Evolutionary conservation across 2,329 filamentous ascomycete species (phyloP), one percentile per base, ranked within the genome.

Genomic region (Alternaria brassicicola): DNA sequence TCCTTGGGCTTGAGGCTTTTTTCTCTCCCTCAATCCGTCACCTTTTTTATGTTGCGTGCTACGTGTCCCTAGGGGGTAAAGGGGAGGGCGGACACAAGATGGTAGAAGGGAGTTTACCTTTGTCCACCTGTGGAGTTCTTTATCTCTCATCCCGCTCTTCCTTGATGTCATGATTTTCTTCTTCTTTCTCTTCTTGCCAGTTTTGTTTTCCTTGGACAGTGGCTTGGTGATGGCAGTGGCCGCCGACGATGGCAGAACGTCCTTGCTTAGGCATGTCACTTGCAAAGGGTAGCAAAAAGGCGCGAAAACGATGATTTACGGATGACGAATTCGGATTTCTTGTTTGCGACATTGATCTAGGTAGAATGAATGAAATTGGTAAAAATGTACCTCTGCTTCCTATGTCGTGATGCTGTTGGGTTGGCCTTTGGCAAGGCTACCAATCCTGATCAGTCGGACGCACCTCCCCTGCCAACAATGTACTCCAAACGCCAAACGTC

Each of bases 261-360:
- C 2, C 46, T 67, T 71, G 67, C 72, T 70, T 72, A 59, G 68
- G 72, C 70, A 69, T 68, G 60, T 19, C 50, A 55, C 57, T 62
- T 38, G 35, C 35, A 35, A 6, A 36, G 33, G 9, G 33, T 36
- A 35, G 6, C 6, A 6, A 36, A 36, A 36, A 21, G 4, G 19
- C 28, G 59, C 55, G 63, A 53, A 59, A 66, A 63, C 48, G 60
- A 61, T 57, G 57, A 65, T 66, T 64, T 64, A 71, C 61, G 55
- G 54, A 55, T 59, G 57, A 57, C 59, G 58, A 50, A 21, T 38
- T 38, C 35, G n/a, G 35, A 52, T 49, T 55, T 52, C 63, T 66
- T 69, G 61, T 72, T 65, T 74, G 70, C 65, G 72, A 53, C 72
- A 72, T 71, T 65, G 63, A 66, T 69, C 65, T 67, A 67, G 66